Base-by-base conservation (phyloP, 176 grass and related monocot genomes). In the Oryza rufipogon region DNA sequence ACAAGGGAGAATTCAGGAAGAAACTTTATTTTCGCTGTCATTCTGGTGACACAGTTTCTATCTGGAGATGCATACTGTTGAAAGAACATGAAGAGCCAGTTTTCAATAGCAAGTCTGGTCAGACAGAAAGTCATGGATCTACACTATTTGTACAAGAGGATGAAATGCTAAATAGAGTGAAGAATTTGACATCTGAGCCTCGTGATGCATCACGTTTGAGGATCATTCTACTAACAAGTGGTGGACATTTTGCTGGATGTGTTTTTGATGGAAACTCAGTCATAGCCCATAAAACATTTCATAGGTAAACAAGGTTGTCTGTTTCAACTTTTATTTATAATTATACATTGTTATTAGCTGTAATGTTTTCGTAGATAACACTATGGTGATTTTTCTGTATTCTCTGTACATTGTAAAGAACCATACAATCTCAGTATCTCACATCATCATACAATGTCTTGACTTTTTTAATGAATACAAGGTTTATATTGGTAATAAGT, bases 211-310 rank as follows among this genome's bases (percentile, higher is more conserved):
- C 89, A 58, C 88, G 70, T 82, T 64, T 96, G 79, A 92, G 93
- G 75, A 94, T 99, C 61, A 70, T 96, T 80, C 77, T 99, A 45
- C 79, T 99, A 79, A 79, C 88, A 87, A 94, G 93, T 83, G 96
- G 96, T 42, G 96, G 96, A 46, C 89, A 96, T 85, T 99, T 99
- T 87, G 93, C 90, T 79, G 96, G 91, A 81, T 99, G 89, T 76
- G 89, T 99, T 92, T 99, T 99, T 49, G 96, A 99, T 48, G 91
- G 96, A 14, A 96, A 92, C 73, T 86, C 84, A 66, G 67, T 99
- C 8, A 26, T 96, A 79, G 91, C 93, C 8, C 93, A 99, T 58
- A 99, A 96, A 92, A 96, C 96, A 82, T 99, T 99, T 90, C 96
- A 98, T 85, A 94, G 96, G 96, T 98, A 83, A 83, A 70, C 73